phyloP scores from a whole-genome alignment of 139 green algal genomes.

The Haematococcus sp. region DNA sequence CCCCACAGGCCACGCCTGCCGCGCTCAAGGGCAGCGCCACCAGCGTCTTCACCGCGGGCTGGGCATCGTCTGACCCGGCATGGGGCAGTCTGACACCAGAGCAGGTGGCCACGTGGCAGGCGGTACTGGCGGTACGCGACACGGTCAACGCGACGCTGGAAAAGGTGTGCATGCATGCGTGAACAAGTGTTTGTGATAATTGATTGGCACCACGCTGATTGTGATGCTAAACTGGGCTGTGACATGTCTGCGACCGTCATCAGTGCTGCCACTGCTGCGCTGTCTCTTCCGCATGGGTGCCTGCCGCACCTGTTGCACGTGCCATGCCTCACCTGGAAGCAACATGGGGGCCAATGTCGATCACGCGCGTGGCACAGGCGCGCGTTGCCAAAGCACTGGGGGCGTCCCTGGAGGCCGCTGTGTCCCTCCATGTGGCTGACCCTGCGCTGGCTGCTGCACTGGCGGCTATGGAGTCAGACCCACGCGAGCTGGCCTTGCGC shows the following conservation, averaged over 20 bases:
- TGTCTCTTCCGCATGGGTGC: no score
- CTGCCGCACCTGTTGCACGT: no score
- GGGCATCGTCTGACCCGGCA: constrained; percentile 38
- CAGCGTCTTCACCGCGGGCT: constrained; percentile 79
- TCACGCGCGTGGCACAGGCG: not conserved
- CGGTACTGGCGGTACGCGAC: constrained; percentile 55
- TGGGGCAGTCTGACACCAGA: constrained; percentile 40
- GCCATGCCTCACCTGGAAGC: not conserved
- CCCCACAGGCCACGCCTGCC: constrained; percentile 43
- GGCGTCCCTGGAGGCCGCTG: constrained; percentile 40
- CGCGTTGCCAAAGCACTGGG: constrained; percentile 27
- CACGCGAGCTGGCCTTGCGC: constrained; percentile 37
- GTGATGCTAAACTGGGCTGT: not conserved
- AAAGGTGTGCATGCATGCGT: constrained; percentile 48
- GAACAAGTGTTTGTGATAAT: not conserved
- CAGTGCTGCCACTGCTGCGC: no score
- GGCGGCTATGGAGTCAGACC: constrained; percentile 44
- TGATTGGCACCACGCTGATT: not conserved
- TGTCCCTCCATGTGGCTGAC: constrained; percentile 71
- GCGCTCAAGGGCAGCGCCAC: constrained; percentile 20
- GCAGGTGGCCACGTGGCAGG: constrained; percentile 46
- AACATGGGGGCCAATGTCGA: not conserved
- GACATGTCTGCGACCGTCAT: no score
- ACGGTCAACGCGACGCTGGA: constrained; percentile 82
- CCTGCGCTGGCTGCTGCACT: constrained; percentile 37